Percentiles rank a stretch among this genome's conserved stretches.
Conservation (phyloP, 345 rosid species). For the Brassica incana region DNA sequence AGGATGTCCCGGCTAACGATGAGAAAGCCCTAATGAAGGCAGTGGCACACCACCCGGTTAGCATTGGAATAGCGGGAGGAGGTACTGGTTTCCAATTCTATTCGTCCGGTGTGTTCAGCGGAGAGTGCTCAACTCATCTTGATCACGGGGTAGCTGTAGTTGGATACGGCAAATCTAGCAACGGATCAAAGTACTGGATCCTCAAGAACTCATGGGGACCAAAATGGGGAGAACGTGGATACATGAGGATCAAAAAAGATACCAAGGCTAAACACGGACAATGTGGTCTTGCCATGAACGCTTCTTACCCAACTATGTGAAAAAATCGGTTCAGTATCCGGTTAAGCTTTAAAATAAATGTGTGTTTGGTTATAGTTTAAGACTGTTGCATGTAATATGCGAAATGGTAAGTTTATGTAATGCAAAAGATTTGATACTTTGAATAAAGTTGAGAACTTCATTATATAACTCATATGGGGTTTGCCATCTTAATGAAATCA, state of each 20-base stretch:
- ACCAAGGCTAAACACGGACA: slow-evolving; percentile 34
- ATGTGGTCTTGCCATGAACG: slow-evolving; percentile 64
- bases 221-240: slow-evolving; percentile 66
- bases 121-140: slow-evolving; percentile 40
- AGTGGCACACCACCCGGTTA: slow-evolving; percentile 60
- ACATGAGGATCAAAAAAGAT: slow-evolving; percentile 53
- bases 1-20: slow-evolving; percentile 48
- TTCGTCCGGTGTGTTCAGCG: slow-evolving; percentile 49
- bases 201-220: slow-evolving; percentile 68
- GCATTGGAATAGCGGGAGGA: slow-evolving; percentile 49
- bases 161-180: slow-evolving; percentile 48
- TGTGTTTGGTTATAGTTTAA: neutral
- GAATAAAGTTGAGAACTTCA: neutral
- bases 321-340: slow-evolving; percentile 5
- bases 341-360: slow-evolving; percentile 3
- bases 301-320: slow-evolving; percentile 54
- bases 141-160: slow-evolving; percentile 54
- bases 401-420: neutral
- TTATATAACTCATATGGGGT: neutral
- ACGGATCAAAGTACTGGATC: slow-evolving; percentile 53
- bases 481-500: neutral
- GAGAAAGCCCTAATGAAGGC: slow-evolving; percentile 59
- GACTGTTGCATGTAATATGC: neutral
- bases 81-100: slow-evolving; percentile 50
- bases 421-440: neutral